These are phyloP conservation scores for Draba incana DNA, from an alignment of 345 rosid genomes.

Conservation along the genomic window DNA sequence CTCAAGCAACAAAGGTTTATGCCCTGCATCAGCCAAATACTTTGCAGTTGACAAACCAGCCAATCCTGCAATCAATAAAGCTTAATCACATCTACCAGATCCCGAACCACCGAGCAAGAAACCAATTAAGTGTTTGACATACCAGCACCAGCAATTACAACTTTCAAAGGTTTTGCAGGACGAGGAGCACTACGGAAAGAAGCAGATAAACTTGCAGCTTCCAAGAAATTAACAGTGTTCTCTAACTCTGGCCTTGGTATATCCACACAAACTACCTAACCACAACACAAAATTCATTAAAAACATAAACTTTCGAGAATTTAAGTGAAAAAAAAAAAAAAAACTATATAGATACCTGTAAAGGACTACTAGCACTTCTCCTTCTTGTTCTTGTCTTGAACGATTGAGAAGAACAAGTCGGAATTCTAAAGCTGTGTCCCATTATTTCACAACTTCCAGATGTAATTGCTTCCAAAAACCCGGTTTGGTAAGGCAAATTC, in stretches of 20 bases:
- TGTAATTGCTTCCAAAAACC: conserved; percentile 38
- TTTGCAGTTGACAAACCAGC: conserved; percentile 95
- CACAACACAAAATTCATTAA: neutral
- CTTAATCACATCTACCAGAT: conserved; percentile 4
- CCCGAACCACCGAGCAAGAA: neutral
- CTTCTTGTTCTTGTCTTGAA: conserved; percentile 45
- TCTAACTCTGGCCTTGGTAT: conserved; percentile 88
- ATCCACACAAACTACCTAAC: conserved; percentile 82
- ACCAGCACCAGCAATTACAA: conserved; percentile 96
- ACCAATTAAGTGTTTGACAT: neutral
- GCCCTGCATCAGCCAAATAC: conserved; percentile 96
- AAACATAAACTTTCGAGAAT: neutral
- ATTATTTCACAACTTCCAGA: conserved; percentile 52
- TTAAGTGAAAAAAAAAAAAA: neutral
- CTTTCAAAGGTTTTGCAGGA: conserved; percentile 73
- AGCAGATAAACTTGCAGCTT: conserved; percentile 83
- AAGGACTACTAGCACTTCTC: conserved; percentile 37
- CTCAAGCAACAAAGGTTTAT: conserved; percentile 76
- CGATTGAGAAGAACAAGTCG: conserved; percentile 38
- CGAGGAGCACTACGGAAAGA: conserved; percentile 66
- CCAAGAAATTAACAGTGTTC: conserved; percentile 72
- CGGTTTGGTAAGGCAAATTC: conserved; percentile 44
- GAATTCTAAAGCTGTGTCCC: conserved; percentile 51
- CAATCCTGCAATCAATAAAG: conserved; percentile 59
- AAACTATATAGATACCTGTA: conserved; percentile 52